Percentiles rank a stretch among this genome's conserved stretches.
Conservation (phyloP, 768 basidiomycete genomes). For the Lactarius akahatsu region DNA sequence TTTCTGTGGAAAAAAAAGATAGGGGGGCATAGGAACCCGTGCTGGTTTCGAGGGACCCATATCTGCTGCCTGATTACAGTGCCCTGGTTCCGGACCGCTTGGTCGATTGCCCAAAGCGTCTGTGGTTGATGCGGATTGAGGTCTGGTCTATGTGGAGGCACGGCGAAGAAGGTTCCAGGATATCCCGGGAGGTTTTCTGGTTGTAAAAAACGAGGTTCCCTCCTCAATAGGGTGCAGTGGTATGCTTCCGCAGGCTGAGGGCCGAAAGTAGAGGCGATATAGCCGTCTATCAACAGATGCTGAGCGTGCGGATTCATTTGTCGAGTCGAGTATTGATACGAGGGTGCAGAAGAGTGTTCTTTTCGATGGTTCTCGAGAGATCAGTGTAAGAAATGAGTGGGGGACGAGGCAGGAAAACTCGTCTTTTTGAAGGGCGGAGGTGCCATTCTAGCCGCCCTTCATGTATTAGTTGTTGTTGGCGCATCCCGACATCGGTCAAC, state of each 20-base stretch:
- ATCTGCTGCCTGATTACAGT: constrained; percentile 12
- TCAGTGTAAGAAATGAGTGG: neutral
- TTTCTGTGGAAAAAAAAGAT: constrained; percentile 14
- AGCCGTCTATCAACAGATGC: constrained; percentile 18
- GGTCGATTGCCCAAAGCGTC: constrained; percentile 3
- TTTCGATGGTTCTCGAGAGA: neutral
- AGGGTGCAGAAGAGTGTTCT: neutral
- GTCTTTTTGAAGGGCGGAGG: constrained; percentile 2
- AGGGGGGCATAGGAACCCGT: constrained; percentile 11
- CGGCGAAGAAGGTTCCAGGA: neutral
- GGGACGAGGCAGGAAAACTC: neutral
- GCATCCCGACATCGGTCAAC: neutral
- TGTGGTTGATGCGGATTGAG: neutral
- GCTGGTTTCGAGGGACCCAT: constrained; percentile 1
- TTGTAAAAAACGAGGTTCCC: neutral
- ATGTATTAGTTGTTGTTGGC: neutral
- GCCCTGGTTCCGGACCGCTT: neutral
- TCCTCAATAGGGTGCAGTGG: constrained; percentile 4
- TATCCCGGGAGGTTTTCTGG: neutral
- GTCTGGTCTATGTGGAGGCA: neutral
- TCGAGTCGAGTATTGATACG: neutral
- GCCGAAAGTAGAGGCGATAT: constrained; percentile 7
- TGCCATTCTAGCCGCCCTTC: neutral
- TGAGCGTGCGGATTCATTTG: neutral
- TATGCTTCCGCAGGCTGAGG: neutral